phyloP scores from a whole-genome alignment of 805 yeast genomes.

The Millerozyma acaciae region DNA sequence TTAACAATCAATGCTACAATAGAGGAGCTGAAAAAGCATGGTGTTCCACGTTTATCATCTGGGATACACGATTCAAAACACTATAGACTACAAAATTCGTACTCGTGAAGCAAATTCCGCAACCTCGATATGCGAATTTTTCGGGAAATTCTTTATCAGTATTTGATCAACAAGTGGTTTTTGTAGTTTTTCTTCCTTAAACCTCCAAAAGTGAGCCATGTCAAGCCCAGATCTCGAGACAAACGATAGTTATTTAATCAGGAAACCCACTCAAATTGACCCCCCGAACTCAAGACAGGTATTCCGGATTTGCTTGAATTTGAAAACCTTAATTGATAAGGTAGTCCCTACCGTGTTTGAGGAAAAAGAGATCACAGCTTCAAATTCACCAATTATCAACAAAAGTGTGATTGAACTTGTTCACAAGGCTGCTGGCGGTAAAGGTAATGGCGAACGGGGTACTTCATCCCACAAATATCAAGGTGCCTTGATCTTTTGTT shows the following conservation, averaged over 20 bases:
- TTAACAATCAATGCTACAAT: too few relatives aligned
- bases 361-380: slow-evolving; percentile 44
- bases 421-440: slow-evolving; percentile 76
- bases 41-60: too few relatives aligned
- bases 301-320: slow-evolving; percentile 64
- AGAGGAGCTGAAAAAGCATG: too few relatives aligned
- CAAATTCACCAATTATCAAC: slow-evolving; percentile 59
- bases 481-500: slow-evolving; percentile 63
- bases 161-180: too few relatives aligned
- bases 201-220: too few relatives aligned
- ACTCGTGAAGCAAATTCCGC: too few relatives aligned
- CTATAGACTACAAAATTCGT: too few relatives aligned
- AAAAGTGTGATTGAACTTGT: slow-evolving; percentile 56
- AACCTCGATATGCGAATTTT: too few relatives aligned
- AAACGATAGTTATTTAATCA: not conserved
- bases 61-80: too few relatives aligned
- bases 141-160: too few relatives aligned
- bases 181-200: too few relatives aligned
- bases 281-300: slow-evolving; percentile 66
- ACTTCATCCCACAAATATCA: slow-evolving; percentile 60
- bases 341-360: slow-evolving; percentile 65
- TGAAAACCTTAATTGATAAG: slow-evolving; percentile 69
- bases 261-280: slow-evolving; percentile 13
- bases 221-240: not conserved
- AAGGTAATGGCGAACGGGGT: slow-evolving; percentile 53